Evolutionary conservation across 768 basidiomycete species (phyloP), one percentile per base, ranked within the genome.

Genomic region (Cystobasidium onofrii): DNA sequence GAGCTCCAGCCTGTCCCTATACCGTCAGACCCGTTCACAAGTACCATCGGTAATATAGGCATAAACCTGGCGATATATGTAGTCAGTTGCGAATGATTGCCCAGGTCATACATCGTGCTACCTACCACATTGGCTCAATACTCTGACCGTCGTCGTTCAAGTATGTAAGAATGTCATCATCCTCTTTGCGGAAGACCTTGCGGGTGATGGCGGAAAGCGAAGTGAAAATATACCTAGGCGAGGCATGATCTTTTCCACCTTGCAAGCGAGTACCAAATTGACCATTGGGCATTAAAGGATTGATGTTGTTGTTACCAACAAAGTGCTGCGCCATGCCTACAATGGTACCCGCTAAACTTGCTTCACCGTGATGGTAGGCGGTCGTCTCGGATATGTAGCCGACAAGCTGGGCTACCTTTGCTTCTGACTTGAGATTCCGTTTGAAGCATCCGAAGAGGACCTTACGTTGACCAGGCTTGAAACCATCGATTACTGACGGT

Each of bases 1-100:
- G 96, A 97, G 79, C 92, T 94, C 95, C 96, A 99, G 76, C 95
- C 92, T 71, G 96, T 99, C 55, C 96, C 96, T 78, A 99, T 98
- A 83, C 96, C 96, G 76, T 97, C 94, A 12, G 91, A 88, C 9
- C 96, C 96, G 78, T 99, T 98, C 80, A 98, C 81, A 64, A 99
- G 84, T 0, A 97, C 85, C 81, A 94, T 84, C 0, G 96, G 96
- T 0, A 99, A 78, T 50, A 92, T 81, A 20, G 96, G 95, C 83
- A 97, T 84, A 80, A 96, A 99, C 76, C 77, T 78, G 50, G 27
- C 20, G 25, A 27, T 46, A 29, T 1, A 31, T 20, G 17, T 0
- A 10, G 23, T 4, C 9, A 17, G 23, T 61, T n/a, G n/a, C n/a
- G n/a, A n/a, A n/a, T n/a, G n/a, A n/a, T n/a, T n/a, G n/a, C n/a